Percentiles rank a stretch among this genome's conserved stretches.
Evolutionary conservation across 352 stramenopile species (phyloP).

Genomic region (Globisporangium orthogonon): DNA sequence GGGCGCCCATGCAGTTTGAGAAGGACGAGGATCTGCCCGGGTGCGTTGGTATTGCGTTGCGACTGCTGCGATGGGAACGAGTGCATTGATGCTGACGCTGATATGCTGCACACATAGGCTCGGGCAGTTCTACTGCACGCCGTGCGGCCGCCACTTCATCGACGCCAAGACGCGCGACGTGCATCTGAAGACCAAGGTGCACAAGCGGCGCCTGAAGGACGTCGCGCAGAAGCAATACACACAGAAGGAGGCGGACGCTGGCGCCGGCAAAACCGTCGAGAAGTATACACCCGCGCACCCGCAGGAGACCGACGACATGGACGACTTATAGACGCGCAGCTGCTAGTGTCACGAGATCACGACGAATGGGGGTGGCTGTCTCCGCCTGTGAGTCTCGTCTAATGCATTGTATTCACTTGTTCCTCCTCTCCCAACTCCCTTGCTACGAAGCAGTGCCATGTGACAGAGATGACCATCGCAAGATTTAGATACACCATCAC

Average conservation of each 20-base stretch:
- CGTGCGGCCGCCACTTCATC: slow-evolving; percentile 83
- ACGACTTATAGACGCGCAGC: slow-evolving; percentile 42
- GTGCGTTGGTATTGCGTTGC: slow-evolving; percentile 19
- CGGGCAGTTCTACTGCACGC: slow-evolving; percentile 86
- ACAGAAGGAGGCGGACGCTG: slow-evolving; percentile 75
- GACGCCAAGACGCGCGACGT: slow-evolving; percentile 71
- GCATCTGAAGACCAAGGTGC: slow-evolving; percentile 79
- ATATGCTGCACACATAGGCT: slow-evolving; percentile 27
- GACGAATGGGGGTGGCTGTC: too few relatives aligned
- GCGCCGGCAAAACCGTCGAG: slow-evolving; percentile 65
- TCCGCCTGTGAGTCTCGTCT: too few relatives aligned
- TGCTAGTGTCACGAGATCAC: too few relatives aligned
- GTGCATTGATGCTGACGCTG: not conserved
- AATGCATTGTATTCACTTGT: too few relatives aligned
- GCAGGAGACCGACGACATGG: slow-evolving; percentile 40
- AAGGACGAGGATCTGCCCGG: slow-evolving; percentile 81
- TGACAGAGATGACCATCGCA: too few relatives aligned
- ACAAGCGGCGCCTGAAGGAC: slow-evolving; percentile 86
- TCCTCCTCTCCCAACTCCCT: too few relatives aligned
- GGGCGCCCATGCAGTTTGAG: slow-evolving; percentile 61
- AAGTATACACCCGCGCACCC: slow-evolving; percentile 60
- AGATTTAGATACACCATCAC: too few relatives aligned
- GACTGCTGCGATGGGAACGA: too few relatives aligned
- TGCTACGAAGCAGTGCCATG: too few relatives aligned
- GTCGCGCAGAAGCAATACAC: slow-evolving; percentile 88